These are phyloP conservation scores for Eimeria necatrix DNA, from an alignment of 169 alveolate species.

Conservation along the genomic window DNA sequence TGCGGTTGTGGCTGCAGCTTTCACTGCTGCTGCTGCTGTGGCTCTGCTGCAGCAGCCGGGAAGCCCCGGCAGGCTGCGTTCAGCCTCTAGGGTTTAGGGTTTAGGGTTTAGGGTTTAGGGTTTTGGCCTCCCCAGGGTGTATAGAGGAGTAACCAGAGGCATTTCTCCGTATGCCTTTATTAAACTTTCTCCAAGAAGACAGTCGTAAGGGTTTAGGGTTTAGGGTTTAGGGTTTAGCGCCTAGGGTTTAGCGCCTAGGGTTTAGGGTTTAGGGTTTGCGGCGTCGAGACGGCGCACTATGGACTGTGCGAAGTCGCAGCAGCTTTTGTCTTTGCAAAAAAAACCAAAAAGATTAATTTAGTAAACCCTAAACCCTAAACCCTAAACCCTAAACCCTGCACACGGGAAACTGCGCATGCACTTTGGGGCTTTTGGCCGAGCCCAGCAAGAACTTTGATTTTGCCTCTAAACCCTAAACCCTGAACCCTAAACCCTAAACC, in stretches of 20 bases:
- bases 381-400: background rate
- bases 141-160: too few relatives aligned
- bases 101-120: background rate
- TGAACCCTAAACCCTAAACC: conserved; percentile 45
- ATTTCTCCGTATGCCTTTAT: too few relatives aligned
- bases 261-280: conserved; percentile 79
- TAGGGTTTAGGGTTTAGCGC: too few relatives aligned
- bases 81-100: background rate
- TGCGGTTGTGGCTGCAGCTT: conserved; percentile 6
- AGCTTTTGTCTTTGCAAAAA: conserved; percentile 92
- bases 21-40: background rate
- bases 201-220: too few relatives aligned
- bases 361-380: conserved; percentile 32
- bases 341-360: conserved; percentile 43
- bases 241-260: background rate
- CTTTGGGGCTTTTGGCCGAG: background rate
- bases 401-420: background rate
- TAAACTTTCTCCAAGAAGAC: too few relatives aligned
- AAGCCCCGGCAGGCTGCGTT: background rate
- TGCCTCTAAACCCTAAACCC: conserved; percentile 28
- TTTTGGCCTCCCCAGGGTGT: too few relatives aligned
- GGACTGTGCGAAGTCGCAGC: conserved; percentile 97
- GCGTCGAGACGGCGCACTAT: conserved; percentile 96
- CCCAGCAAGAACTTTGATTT: too few relatives aligned
- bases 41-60: background rate